A percentile compares a stretch with the other conserved stretches of the same genome.
phyloP scores from a whole-genome alignment of 2,329 filamentous ascomycete species.

The Colletotrichum musae region DNA sequence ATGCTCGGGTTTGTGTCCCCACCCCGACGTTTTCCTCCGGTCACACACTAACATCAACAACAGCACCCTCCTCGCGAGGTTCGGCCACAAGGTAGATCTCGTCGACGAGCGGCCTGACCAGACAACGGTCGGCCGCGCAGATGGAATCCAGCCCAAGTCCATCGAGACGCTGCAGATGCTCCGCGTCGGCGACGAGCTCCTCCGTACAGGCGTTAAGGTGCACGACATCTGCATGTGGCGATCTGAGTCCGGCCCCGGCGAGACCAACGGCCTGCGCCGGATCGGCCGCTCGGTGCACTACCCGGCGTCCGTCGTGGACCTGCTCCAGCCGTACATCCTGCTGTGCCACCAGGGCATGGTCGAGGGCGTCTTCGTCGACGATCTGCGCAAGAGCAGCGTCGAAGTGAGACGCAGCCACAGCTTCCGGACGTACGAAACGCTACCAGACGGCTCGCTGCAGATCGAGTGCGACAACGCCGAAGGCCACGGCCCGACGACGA shows the following conservation, averaged over 20 bases:
- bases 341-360: constrained; percentile 72
- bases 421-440: constrained; percentile 7
- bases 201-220: constrained; percentile 49
- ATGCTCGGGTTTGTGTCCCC: constrained; percentile 34
- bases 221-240: constrained; percentile 38
- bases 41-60: neutral
- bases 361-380: constrained; percentile 68
- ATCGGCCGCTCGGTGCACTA: constrained; percentile 45
- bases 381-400: constrained; percentile 65
- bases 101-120: constrained; percentile 27
- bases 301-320: constrained; percentile 47
- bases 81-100: constrained; percentile 27
- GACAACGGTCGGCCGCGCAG: constrained; percentile 23
- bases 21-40: neutral
- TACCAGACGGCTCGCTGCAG: constrained; percentile 8
- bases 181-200: constrained; percentile 21
- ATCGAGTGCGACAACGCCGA: constrained; percentile 1
- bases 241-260: neutral
- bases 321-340: constrained; percentile 52
- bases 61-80: constrained; percentile 29
- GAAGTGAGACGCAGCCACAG: constrained; percentile 56
- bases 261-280: constrained; percentile 42
- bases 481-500: constrained; percentile 18
- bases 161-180: constrained; percentile 36
- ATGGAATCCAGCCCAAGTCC: constrained; percentile 32